These are phyloP conservation scores for Stachybotrys chartarum DNA, from an alignment of 2,329 filamentous ascomycete species.

Conservation along the genomic window DNA sequence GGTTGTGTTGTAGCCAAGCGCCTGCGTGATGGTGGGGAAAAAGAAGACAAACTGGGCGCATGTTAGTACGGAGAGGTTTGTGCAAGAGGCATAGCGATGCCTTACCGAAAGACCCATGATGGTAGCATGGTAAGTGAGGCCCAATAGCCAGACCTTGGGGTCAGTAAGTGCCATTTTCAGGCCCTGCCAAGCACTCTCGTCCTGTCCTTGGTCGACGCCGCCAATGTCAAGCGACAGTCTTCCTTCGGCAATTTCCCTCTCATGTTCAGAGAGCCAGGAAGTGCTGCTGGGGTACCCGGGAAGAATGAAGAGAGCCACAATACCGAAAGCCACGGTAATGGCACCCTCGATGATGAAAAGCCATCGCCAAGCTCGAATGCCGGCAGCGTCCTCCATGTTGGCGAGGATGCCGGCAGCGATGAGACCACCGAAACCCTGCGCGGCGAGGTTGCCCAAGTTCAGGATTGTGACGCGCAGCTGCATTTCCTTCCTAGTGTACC, in stretches of 20 bases:
- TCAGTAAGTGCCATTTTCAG: constrained; percentile 22
- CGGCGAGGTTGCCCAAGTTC: constrained; percentile 19
- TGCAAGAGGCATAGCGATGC: background rate
- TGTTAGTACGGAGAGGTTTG: background rate
- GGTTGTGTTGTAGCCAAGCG: constrained; percentile 13
- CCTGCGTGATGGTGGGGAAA: constrained; percentile 20
- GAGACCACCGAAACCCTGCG: constrained; percentile 24
- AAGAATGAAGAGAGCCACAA: constrained; percentile 11
- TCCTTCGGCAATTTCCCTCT: constrained; percentile 5
- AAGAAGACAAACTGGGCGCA: constrained; percentile 7
- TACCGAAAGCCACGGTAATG: constrained; percentile 11
- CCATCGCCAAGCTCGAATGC: constrained; percentile 12
- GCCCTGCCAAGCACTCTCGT: constrained; percentile 9
- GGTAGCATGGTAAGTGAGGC: constrained; percentile 4
- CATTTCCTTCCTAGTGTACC: constrained; percentile 30
- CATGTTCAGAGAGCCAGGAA: constrained; percentile 6
- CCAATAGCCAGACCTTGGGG: constrained; percentile 27
- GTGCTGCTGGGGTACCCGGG: constrained; percentile 14
- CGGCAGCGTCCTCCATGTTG: constrained; percentile 14
- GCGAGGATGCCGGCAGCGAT: constrained; percentile 21
- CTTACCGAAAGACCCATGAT: constrained; percentile 7
- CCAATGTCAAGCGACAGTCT: constrained; percentile 5
- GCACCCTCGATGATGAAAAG: constrained; percentile 18
- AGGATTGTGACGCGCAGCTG: constrained; percentile 24
- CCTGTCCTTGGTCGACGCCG: constrained; percentile 5